Evolutionary conservation across 345 rosid genomes (phyloP).

Genomic region (Carallia pectinifolia): DNA sequence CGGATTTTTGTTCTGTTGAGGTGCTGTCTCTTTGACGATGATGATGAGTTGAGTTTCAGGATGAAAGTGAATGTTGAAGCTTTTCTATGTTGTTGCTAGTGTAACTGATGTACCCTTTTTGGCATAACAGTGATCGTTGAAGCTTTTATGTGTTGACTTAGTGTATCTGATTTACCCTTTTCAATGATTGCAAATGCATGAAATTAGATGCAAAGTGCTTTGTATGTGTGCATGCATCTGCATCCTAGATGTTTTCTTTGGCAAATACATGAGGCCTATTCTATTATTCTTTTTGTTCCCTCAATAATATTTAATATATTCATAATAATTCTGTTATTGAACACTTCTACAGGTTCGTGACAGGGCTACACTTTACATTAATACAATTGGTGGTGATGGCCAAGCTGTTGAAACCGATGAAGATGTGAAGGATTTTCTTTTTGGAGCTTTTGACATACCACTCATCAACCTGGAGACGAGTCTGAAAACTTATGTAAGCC

Average conservation of each 20-base stretch:
- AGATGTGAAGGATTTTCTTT: slow-evolving; percentile 68
- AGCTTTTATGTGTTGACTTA: too few relatives aligned
- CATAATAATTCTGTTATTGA: neutral
- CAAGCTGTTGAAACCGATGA: slow-evolving; percentile 57
- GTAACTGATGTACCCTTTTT: too few relatives aligned
- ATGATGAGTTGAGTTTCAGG: slow-evolving; percentile 78
- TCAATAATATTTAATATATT: neutral
- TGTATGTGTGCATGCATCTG: too few relatives aligned
- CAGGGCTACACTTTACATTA: slow-evolving; percentile 90
- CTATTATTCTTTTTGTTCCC: too few relatives aligned
- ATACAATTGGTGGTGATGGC: slow-evolving; percentile 69
- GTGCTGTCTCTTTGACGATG: slow-evolving; percentile 88
- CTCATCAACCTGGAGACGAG: slow-evolving; percentile 82
- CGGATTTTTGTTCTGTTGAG: slow-evolving; percentile 77
- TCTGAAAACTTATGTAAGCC: slow-evolving; percentile 80
- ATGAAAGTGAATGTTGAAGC: neutral
- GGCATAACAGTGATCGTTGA: too few relatives aligned
- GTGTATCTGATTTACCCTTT: too few relatives aligned
- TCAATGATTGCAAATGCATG: too few relatives aligned
- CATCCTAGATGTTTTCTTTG: too few relatives aligned
- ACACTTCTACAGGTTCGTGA: slow-evolving; percentile 73
- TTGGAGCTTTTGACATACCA: slow-evolving; percentile 81
- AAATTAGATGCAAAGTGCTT: too few relatives aligned
- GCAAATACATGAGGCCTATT: too few relatives aligned
- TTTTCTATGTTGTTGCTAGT: too few relatives aligned